A percentile compares a stretch with the other conserved stretches of the same genome.
Evolutionary conservation across 2,329 filamentous ascomycete genomes (phyloP).

Genomic region (Monosporascus sp.): DNA sequence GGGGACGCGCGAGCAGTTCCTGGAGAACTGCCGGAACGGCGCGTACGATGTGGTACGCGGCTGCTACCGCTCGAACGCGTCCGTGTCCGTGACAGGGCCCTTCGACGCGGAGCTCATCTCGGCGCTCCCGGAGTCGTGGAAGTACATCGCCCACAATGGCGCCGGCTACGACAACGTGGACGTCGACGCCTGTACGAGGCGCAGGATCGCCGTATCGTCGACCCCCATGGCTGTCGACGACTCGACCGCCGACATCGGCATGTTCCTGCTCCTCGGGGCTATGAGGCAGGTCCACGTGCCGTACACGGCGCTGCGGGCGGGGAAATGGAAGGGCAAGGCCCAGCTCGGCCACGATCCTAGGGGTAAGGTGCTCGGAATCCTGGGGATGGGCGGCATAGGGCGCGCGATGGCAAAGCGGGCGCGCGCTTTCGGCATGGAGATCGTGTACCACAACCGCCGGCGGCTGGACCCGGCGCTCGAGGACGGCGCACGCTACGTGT

Average conservation of each 20-base stretch:
- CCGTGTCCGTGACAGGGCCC: conserved; percentile 54
- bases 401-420: conserved; percentile 68
- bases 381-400: conserved; percentile 85
- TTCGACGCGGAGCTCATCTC: conserved; percentile 67
- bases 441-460: conserved; percentile 70
- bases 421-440: conserved; percentile 67
- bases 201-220: conserved; percentile 68
- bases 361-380: conserved; percentile 71
- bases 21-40: background rate
- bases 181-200: conserved; percentile 62
- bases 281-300: conserved; percentile 66
- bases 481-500: conserved; percentile 59
- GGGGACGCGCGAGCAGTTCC: background rate
- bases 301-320: conserved; percentile 60
- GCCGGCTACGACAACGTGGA: conserved; percentile 85
- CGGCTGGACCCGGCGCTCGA: conserved; percentile 49
- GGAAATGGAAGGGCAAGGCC: conserved; percentile 58
- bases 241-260: conserved; percentile 73
- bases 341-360: conserved; percentile 67
- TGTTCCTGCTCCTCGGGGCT: conserved; percentile 77
- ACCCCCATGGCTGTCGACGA: conserved; percentile 77
- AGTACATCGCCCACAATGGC: conserved; percentile 59
- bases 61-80: background rate
- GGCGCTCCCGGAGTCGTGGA: conserved; percentile 46
- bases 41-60: background rate